phyloP scores from a whole-genome alignment of 2,329 filamentous ascomycete species.

The Colletotrichum sp. region DNA sequence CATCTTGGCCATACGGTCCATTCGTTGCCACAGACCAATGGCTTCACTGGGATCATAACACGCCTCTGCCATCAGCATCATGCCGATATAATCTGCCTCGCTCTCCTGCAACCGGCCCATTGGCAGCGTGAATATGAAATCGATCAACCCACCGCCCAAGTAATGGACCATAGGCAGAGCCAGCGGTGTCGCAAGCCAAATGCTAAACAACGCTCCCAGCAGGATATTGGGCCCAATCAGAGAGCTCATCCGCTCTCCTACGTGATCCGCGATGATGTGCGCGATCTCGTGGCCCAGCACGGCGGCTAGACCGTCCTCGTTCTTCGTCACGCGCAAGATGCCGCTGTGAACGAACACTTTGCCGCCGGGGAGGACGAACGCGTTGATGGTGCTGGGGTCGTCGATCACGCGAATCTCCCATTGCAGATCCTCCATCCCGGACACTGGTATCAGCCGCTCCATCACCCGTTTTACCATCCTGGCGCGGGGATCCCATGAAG shows the following conservation, averaged over 20 bases:
- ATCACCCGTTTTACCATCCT: constrained; percentile 68
- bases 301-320: constrained; percentile 73
- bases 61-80: constrained; percentile 83
- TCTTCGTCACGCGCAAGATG: constrained; percentile 69
- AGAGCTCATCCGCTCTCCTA: constrained; percentile 66
- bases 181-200: constrained; percentile 49
- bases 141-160: constrained; percentile 54
- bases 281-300: constrained; percentile 83
- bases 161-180: constrained; percentile 45
- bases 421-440: constrained; percentile 59
- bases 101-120: constrained; percentile 75
- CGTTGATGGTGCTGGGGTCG: constrained; percentile 67
- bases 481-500: constrained; percentile 62
- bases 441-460: constrained; percentile 69
- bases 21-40: constrained; percentile 69
- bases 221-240: constrained; percentile 58
- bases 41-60: constrained; percentile 77
- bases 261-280: constrained; percentile 74
- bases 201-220: constrained; percentile 53
- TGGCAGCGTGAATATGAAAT: constrained; percentile 70
- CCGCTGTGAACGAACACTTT: constrained; percentile 83
- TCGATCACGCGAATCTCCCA: constrained; percentile 82
- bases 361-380: constrained; percentile 79
- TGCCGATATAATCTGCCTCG: constrained; percentile 81
- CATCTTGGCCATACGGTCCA: constrained; percentile 56